These are phyloP conservation scores for Oryza coarctata DNA, from an alignment of 176 grass and related monocot genomes.

Conservation along the genomic window DNA sequence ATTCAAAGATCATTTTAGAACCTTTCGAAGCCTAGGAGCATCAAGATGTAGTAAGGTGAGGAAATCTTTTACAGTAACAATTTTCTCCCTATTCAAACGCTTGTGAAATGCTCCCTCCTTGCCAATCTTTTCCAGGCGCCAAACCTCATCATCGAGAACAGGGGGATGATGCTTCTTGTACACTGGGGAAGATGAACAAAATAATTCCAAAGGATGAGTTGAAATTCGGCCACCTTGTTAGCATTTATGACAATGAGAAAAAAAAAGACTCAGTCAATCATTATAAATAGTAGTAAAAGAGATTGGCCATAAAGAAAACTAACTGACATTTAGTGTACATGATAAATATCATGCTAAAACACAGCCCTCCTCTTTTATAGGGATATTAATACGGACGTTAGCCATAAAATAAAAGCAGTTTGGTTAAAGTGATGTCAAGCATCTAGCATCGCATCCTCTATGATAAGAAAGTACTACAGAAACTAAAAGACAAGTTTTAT, in stretches of 20 bases:
- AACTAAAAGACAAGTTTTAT: too few species aligned
- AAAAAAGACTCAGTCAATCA: neutral
- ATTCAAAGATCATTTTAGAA: slow-evolving; percentile 31
- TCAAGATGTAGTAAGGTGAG: slow-evolving; percentile 64
- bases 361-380: too few species aligned
- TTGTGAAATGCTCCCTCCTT: slow-evolving; percentile 98
- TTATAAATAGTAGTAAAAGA: neutral
- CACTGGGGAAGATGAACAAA: slow-evolving; percentile 48
- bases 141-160: slow-evolving; percentile 79
- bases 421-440: too few species aligned
- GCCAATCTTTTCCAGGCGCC: slow-evolving; percentile 97
- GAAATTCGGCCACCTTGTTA: neutral
- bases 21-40: slow-evolving; percentile 73
- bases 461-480: too few species aligned
- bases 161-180: slow-evolving; percentile 99
- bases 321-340: neutral
- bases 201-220: slow-evolving; percentile 11
- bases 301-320: slow-evolving; percentile 1
- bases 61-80: slow-evolving; percentile 83
- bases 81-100: slow-evolving; percentile 71
- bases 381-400: too few species aligned
- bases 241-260: neutral
- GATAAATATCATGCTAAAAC: neutral
- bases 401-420: too few species aligned
- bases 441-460: too few species aligned